phyloP scores from a whole-genome alignment of 768 basidiomycete species.

The Auricularia auricula-judae region DNA sequence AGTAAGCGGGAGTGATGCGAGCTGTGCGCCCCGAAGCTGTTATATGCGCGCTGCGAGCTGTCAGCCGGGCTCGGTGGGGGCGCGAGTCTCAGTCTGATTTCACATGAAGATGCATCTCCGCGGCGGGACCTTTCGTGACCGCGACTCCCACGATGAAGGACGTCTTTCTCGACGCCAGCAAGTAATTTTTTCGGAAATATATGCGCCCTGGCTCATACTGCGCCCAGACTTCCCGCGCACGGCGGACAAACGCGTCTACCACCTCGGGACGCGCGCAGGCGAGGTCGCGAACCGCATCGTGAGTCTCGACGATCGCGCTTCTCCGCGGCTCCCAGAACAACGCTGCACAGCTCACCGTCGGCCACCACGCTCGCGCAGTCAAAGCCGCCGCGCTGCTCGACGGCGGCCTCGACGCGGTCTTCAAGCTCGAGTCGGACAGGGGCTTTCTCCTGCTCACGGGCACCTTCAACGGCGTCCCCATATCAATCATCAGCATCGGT shows the following conservation, averaged over 20 bases:
- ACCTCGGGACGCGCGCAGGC: conserved; percentile 61
- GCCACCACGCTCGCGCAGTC: conserved; percentile 56
- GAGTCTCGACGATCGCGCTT: not conserved
- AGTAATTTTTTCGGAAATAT: conserved; percentile 17
- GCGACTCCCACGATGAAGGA: conserved; percentile 47
- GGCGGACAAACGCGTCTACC: conserved; percentile 63
- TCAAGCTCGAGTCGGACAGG: conserved; percentile 58
- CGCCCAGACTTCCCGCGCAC: conserved; percentile 65
- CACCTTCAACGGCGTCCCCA: conserved; percentile 45
- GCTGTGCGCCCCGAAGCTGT: too few relatives aligned
- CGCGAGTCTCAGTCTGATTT: not conserved
- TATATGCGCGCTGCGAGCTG: too few relatives aligned
- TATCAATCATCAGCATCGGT: conserved; percentile 65
- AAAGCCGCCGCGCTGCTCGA: conserved; percentile 52
- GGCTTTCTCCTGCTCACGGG: conserved; percentile 70
- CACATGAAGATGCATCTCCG: not conserved
- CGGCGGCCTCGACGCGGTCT: conserved; percentile 34
- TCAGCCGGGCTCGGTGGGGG: too few relatives aligned
- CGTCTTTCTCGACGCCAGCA: conserved; percentile 55
- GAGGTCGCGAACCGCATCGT: conserved; percentile 78
- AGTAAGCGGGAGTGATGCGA: too few relatives aligned
- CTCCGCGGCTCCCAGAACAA: not conserved
- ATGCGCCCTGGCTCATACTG: not conserved
- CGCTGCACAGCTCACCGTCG: conserved; percentile 52
- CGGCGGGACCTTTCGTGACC: not conserved